These are phyloP conservation scores for Dendrostoma leiphaemia DNA, from an alignment of 2,329 filamentous ascomycete species.

Conservation along the genomic window DNA sequence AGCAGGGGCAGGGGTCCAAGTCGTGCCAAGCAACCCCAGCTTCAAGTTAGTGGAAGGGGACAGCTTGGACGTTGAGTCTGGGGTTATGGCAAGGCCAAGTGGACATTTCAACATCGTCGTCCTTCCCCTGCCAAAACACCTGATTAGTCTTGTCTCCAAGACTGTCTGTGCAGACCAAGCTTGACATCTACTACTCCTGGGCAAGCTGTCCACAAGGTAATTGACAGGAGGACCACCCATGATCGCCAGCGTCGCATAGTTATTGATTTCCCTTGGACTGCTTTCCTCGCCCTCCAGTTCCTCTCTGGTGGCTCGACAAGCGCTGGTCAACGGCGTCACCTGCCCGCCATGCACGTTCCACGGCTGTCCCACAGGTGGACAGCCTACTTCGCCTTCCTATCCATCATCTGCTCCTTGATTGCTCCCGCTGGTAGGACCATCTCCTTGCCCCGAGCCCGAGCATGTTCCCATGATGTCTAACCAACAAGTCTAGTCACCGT, in stretches of 20 bases:
- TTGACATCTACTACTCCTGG: not conserved
- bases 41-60: not conserved
- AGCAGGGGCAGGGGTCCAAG: not conserved
- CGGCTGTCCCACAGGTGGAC: conserved; percentile 61
- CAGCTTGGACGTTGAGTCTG: conserved; percentile 5
- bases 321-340: conserved; percentile 7
- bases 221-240: conserved; percentile 5
- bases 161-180: conserved; percentile 17
- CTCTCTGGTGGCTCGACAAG: conserved; percentile 7
- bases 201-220: conserved; percentile 18
- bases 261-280: not conserved
- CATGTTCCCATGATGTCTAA: not conserved
- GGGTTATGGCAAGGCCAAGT: conserved; percentile 8
- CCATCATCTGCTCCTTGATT: conserved; percentile 58
- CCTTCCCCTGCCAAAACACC: not conserved
- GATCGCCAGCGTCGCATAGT: conserved; percentile 23
- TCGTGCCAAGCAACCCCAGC: not conserved
- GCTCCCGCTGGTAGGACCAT: conserved; percentile 59
- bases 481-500: conserved; percentile 61
- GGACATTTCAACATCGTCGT: not conserved
- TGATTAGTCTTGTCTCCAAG: conserved; percentile 6
- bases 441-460: not conserved
- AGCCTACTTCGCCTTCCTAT: conserved; percentile 58
- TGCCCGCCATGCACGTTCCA: conserved; percentile 14
- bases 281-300: not conserved